phyloP scores from a whole-genome alignment of 345 rosid genomes.

The Aegle marmelos region DNA sequence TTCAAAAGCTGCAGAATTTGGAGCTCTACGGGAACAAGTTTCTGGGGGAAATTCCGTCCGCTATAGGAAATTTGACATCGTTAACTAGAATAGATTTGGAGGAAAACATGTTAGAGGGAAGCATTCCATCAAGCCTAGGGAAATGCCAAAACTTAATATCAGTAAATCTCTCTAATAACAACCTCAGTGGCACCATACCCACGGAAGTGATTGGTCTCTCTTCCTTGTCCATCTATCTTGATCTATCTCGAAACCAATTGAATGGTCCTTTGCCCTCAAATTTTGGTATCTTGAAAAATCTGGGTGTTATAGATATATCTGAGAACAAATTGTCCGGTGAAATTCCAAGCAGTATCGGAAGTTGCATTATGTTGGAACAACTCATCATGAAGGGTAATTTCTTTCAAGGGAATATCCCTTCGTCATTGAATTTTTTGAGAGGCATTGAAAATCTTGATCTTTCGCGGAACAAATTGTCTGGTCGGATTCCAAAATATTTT shows the following conservation, averaged over 20 bases:
- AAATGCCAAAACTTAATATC: not conserved
- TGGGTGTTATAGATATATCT: conserved; percentile 3
- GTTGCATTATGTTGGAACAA: conserved; percentile 17
- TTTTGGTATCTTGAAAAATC: conserved; percentile 18
- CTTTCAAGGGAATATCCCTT: conserved; percentile 35
- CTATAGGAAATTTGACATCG: conserved; percentile 14
- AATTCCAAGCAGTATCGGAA: conserved; percentile 25
- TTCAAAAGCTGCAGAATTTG: not conserved
- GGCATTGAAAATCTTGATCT: conserved; percentile 31
- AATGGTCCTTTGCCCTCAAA: conserved; percentile 22
- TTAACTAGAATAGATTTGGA: not conserved
- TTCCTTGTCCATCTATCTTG: conserved; percentile 17
- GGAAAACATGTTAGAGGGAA: conserved; percentile 19
- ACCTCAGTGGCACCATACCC: conserved; percentile 26
- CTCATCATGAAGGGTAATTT: conserved; percentile 22
- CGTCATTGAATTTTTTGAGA: conserved; percentile 22
- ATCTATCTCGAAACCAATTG: conserved; percentile 30
- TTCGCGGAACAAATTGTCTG: conserved; percentile 24
- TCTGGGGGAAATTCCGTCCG: conserved; percentile 1
- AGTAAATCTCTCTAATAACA: conserved; percentile 19
- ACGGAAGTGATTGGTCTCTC: conserved; percentile 7
- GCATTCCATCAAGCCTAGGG: conserved; percentile 17
- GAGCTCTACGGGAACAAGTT: rapidly evolving
- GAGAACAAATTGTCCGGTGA: conserved; percentile 30
- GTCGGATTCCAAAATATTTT: conserved; percentile 20